Conservation (phyloP, 306 rosid species). For the Trifolium repens region DNA sequence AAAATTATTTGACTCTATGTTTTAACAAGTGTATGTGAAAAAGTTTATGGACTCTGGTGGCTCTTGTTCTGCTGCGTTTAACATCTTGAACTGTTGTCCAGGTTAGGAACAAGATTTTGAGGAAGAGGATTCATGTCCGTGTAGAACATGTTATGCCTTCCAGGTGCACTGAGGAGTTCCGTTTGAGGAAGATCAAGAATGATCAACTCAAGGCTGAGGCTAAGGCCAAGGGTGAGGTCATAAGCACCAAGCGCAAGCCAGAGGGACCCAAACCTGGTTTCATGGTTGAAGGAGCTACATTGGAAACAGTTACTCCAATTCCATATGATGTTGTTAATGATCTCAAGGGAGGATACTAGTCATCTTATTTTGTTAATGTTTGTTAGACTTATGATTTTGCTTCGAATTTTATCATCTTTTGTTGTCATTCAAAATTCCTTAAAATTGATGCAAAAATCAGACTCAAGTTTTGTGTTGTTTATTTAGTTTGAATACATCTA, state of each 20-base stretch:
- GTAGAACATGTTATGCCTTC: conserved; percentile 91
- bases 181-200: conserved; percentile 70
- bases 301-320: conserved; percentile 18
- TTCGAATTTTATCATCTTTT: neutral
- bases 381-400: neutral
- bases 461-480: neutral
- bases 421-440: neutral
- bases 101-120: conserved; percentile 77
- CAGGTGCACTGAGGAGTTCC: conserved; percentile 78
- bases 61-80: neutral
- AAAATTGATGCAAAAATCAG: neutral
- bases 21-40: too few species aligned
- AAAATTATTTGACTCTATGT: too few species aligned
- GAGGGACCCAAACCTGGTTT: conserved; percentile 18
- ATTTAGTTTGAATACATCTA: neutral
- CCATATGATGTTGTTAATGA: conserved; percentile 24
- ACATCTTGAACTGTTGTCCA: conserved; percentile 18
- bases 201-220: conserved; percentile 82
- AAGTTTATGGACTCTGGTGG: neutral
- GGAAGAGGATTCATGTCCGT: conserved; percentile 90
- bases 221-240: conserved; percentile 71
- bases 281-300: conserved; percentile 6
- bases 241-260: conserved; percentile 68
- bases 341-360: conserved; percentile 23
- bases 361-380: neutral